Conservation (phyloP, 106 monocot species). For the Platanthera guangdongensis region DNA sequence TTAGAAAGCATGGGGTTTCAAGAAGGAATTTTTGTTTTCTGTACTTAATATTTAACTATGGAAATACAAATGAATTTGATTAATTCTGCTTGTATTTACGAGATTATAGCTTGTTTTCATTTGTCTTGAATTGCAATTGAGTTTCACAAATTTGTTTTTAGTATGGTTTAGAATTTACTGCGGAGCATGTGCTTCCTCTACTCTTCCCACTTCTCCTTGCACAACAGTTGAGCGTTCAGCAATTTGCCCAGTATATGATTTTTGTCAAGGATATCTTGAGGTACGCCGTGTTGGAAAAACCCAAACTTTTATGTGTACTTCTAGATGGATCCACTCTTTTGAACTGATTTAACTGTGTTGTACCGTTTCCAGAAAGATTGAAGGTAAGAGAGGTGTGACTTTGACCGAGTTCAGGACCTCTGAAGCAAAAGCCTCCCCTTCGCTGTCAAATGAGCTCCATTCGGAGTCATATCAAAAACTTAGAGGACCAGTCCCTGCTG, state of each 20-base stretch:
- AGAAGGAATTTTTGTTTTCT: too few species aligned
- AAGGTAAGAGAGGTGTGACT: conserved; percentile 88
- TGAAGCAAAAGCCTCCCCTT: conserved; percentile 36
- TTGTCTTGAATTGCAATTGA: background rate
- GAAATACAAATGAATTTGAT: background rate
- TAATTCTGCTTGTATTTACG: background rate
- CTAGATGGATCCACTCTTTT: background rate
- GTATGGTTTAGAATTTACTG: conserved; percentile 84
- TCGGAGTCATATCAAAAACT: conserved; percentile 35
- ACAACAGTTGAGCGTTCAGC: conserved; percentile 80
- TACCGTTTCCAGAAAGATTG: conserved; percentile 67
- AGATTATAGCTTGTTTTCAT: background rate
- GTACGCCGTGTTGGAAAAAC: conserved; percentile 25
- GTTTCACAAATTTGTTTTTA: conserved; percentile 6
- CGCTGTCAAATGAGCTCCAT: conserved; percentile 50
- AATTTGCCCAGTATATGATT: conserved; percentile 95
- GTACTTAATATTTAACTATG: too few species aligned
- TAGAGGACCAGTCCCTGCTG: conserved; percentile 14
- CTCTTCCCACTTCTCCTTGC: conserved; percentile 75
- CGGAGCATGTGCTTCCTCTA: conserved; percentile 82
- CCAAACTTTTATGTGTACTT: background rate
- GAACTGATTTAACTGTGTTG: background rate
- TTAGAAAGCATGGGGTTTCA: too few species aligned
- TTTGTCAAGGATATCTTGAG: conserved; percentile 91
- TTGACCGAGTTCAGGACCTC: conserved; percentile 45